Evolutionary conservation across 1,284 basidiomycete genomes (phyloP).

Genomic region (Ceratobasidium sp.): DNA sequence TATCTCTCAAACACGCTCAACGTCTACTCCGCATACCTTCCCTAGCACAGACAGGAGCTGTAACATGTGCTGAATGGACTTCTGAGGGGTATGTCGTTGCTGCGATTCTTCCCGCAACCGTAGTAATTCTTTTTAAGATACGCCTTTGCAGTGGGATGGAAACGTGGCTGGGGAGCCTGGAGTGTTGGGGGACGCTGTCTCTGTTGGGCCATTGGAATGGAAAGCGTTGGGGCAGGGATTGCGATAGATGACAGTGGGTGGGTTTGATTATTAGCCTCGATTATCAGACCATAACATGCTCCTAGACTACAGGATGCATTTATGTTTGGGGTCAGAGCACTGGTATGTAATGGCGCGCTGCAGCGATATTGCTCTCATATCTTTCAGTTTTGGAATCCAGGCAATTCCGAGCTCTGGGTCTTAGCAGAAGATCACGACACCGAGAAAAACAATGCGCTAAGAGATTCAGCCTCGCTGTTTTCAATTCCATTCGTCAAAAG

Average conservation of each 20-base stretch:
- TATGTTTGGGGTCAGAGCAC: conserved; percentile 75
- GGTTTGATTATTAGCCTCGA: conserved; percentile 35
- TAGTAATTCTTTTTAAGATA: conserved; percentile 52
- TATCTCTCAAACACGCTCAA: conserved; percentile 53
- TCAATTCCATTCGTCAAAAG: conserved; percentile 86
- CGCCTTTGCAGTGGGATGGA: conserved; percentile 95
- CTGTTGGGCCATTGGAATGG: conserved; percentile 73
- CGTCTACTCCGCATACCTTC: conserved; percentile 64
- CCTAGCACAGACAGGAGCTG: conserved; percentile 65
- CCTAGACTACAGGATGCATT: conserved; percentile 80
- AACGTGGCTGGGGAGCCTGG: conserved; percentile 88
- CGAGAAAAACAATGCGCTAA: conserved; percentile 47
- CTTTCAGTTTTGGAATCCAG: conserved; percentile 87
- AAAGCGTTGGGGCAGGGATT: conserved; percentile 54
- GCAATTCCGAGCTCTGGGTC: conserved; percentile 85
- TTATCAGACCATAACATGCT: conserved; percentile 38
- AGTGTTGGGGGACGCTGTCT: conserved; percentile 89
- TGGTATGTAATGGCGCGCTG: conserved; percentile 56
- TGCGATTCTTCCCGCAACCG: too few species aligned
- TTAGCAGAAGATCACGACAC: too few species aligned
- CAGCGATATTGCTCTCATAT: conserved; percentile 29
- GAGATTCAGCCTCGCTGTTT: conserved; percentile 43
- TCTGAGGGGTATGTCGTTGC: conserved; percentile 75
- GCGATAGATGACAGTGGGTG: conserved; percentile 62
- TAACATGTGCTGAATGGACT: conserved; percentile 85